Evolutionary conservation across 1,284 basidiomycete species (phyloP), one percentile per base, ranked within the genome.

Genomic region (Papiliotrema laurentii): DNA sequence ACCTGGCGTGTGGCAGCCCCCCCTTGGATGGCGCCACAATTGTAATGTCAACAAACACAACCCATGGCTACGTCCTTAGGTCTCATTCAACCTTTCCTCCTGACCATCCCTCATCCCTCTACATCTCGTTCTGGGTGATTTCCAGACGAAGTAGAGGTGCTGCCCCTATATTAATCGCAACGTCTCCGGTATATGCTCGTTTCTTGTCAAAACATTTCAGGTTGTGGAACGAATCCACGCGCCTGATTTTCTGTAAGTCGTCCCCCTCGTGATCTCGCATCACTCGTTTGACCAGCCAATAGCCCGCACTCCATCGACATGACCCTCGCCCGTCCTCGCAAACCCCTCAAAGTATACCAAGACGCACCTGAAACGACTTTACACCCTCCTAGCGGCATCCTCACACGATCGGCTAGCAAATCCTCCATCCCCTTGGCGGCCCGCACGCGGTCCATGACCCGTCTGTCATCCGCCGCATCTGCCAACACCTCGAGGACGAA

Each of bases 211-310:
- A n/a, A n/a, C n/a, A n/a, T n/a, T n/a, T n/a, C n/a, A n/a, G n/a
- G n/a, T n/a, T n/a, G n/a, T n/a, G n/a, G n/a, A n/a, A n/a, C n/a
- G n/a, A n/a, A n/a, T n/a, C 18, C 45, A 50, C 38, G 46, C 51
- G 45, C 49, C 49, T 30, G 51, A 50, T 48, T 61, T 61, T 39
- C 9, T 6, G 57, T 44, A 24, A 38, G 42, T 36, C n/a, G 33
- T 3, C 14, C 24, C 16, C 24, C 14, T n/a, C 33, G 4, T 18
- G 10, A 21, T 35, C n/a, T n/a, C 16, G 14, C 11, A 5, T 22
- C 11, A 7, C 16, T 27, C 27, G 11, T 26, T 21, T 9, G 27
- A 49, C 47, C 16, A 38, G 10, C 27, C 19, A 19, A 10, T n/a
- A n/a, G n/a, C n/a, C n/a, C n/a, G n/a, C n/a, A n/a, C n/a, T n/a